phyloP scores from a whole-genome alignment of 1,139 yeast species.

The Yamadazyma kanchanaburiensis region DNA sequence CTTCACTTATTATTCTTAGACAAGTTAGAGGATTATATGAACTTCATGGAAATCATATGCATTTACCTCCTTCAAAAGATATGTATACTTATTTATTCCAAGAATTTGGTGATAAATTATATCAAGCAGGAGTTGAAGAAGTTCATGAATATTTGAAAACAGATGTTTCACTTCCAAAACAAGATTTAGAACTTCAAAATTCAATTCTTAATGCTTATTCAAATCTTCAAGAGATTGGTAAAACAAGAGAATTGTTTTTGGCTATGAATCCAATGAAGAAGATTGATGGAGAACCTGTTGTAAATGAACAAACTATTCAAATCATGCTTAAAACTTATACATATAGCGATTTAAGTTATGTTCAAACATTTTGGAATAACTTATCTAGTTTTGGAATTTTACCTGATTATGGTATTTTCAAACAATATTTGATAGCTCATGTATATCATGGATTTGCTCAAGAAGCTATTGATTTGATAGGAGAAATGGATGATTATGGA shows the following conservation, averaged over 20 bases:
- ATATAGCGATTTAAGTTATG: constrained; percentile 55
- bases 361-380: constrained; percentile 61
- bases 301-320: constrained; percentile 67
- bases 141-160: constrained; percentile 64
- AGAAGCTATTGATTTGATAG: constrained; percentile 54
- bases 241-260: constrained; percentile 62
- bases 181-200: constrained; percentile 60
- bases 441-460: constrained; percentile 65
- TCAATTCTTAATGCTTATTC: constrained; percentile 66
- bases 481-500: constrained; percentile 51
- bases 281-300: constrained; percentile 34
- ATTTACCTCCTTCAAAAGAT: constrained; percentile 62
- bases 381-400: constrained; percentile 51
- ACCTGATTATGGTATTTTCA: constrained; percentile 55
- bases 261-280: constrained; percentile 52
- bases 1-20: constrained; percentile 63
- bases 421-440: constrained; percentile 69
- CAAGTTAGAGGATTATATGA: constrained; percentile 57
- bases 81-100: constrained; percentile 61
- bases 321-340: constrained; percentile 71
- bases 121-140: constrained; percentile 67
- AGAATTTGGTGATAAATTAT: constrained; percentile 58
- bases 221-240: constrained; percentile 56
- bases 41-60: constrained; percentile 42
- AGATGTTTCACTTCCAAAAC: constrained; percentile 55